Conservation (phyloP, 331 rosid genomes). For the Cydonia oblonga region DNA sequence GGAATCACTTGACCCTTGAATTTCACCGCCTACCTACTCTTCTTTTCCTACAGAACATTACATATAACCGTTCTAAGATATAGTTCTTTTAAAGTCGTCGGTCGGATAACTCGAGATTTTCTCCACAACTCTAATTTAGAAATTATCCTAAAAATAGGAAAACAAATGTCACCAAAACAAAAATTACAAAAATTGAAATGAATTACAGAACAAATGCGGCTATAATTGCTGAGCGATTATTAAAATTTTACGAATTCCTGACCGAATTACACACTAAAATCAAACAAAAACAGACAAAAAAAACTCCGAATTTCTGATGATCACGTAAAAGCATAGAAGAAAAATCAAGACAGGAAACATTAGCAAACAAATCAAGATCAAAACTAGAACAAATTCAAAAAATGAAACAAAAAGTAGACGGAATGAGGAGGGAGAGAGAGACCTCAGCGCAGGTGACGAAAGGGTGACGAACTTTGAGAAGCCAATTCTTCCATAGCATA, state of each 20-base stretch:
- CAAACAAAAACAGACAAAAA: neutral
- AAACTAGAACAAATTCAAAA: neutral
- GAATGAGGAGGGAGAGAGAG: neutral
- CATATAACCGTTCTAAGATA: neutral
- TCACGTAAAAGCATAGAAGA: neutral
- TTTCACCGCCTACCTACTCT: neutral
- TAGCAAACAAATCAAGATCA: neutral
- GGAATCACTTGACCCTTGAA: neutral
- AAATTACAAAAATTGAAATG: neutral
- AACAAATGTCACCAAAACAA: neutral
- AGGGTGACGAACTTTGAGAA: conserved; percentile 94
- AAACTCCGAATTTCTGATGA: neutral
- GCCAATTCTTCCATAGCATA: conserved; percentile 92
- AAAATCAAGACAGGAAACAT: neutral
- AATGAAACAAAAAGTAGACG: neutral
- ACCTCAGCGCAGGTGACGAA: conserved; percentile 73
- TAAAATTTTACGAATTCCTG: neutral
- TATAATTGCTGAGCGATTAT: too few relatives aligned
- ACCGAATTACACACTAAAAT: neutral
- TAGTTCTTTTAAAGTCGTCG: neutral
- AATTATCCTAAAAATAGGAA: neutral
- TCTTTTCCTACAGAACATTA: neutral
- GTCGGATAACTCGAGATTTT: neutral
- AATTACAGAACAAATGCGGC: too few relatives aligned
- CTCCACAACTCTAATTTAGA: neutral